Base-by-base conservation (phyloP, 2,329 filamentous ascomycete genomes). In the Fusarium sp. region DNA sequence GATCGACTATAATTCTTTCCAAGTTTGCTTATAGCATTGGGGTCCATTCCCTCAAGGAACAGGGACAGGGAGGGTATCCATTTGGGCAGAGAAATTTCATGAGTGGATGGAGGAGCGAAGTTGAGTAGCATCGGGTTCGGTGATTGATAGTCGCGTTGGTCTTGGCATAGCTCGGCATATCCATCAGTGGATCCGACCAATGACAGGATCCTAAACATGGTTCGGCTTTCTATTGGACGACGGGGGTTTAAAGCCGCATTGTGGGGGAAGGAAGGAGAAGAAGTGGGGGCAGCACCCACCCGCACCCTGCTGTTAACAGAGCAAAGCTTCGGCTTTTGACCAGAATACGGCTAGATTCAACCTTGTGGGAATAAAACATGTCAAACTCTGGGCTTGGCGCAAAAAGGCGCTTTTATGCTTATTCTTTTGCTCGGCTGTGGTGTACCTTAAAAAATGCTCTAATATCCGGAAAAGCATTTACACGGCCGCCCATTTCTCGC, bases 321-420 rank as follows among this genome's bases (percentile, higher is more conserved):
- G 42, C 42, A 46, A 49, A 16, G 18, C 18, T 20, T 51, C 16
- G 25, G 49, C 49, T 31, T 18, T 18, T 29, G 27, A 11, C 27
- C 27, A 29, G 27, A 29, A 51, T 49, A 10, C 42, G 49, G 49
- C 16, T 31, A 31, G 16, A 51, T n/a, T 9, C 4, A n/a, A 31
- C 27, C 49, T 33, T 51, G 49, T 29, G 49, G 49, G 46, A 51
- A 51, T 51, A 51, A 51, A 49, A 16, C 23, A 49, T 27, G 42
- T 49, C 23, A 27, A 49, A n/a, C 18, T 42, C 42, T 25, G 23
- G n/a, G 7, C 23, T 49, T 16, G 23, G 42, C 42, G 23, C 56
- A 38, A 69, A 46, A 49, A 63, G 66, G 42, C 58, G 49, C 38
- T 69, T 62, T 69, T 69, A 69, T 69, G 66, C 66, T 69, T 69